Percentiles rank a stretch among this genome's conserved stretches.
Conservation (phyloP, 148 eudicot species). For the Gaultheria prostrata region DNA sequence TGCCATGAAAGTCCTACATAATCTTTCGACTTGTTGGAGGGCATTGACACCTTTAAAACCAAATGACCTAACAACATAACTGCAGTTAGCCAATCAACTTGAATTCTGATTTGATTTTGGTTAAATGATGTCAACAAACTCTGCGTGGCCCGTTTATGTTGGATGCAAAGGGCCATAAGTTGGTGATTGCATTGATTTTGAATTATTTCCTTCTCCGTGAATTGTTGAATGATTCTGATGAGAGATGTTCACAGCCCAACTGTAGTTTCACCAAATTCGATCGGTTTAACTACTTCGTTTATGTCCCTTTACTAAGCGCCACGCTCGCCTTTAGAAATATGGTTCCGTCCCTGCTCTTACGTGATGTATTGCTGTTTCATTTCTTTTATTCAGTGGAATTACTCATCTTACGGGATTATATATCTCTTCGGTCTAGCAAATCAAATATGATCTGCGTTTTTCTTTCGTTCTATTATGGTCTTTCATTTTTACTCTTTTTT, state of each 20-base stretch:
- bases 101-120: neutral
- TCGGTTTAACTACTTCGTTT: neutral
- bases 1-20: neutral
- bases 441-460: neutral
- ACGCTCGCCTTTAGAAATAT: neutral
- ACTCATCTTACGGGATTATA: neutral
- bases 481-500: neutral
- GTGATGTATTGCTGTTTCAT: neutral
- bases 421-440: neutral
- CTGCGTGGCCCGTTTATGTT: neutral
- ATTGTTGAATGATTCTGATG: neutral
- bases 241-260: neutral
- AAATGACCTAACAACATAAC: neutral
- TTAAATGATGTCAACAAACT: neutral
- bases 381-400: neutral
- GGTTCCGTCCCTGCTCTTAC: neutral
- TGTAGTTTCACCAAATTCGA: neutral
- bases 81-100: neutral
- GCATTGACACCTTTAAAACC: neutral
- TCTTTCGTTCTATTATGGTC: neutral
- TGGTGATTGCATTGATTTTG: conserved; percentile 4
- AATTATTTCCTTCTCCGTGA: neutral
- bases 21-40: neutral
- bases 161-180: neutral
- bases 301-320: neutral